Evolutionary conservation across 257 asterid genomes (phyloP).

Genomic region (Solanum paucissectum): DNA sequence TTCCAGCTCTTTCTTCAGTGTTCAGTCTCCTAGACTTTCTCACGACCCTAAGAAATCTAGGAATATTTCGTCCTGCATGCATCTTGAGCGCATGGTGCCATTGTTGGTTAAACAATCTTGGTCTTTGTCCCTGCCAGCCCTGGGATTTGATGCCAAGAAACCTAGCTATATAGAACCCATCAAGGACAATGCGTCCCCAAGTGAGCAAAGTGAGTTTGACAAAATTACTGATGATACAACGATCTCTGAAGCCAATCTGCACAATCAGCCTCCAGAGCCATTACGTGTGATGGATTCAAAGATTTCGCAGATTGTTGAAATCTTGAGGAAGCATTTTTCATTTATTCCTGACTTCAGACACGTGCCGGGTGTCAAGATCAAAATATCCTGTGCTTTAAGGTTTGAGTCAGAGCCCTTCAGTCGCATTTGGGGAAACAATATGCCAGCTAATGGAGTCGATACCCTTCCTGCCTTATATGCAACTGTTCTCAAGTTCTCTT

Average conservation of each 20-base stretch:
- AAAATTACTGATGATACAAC: conserved; percentile 16
- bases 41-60: conserved; percentile 39
- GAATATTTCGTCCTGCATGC: conserved; percentile 45
- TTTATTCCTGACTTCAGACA: conserved; percentile 68
- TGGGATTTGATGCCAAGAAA: conserved; percentile 31
- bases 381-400: conserved; percentile 57
- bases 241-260: conserved; percentile 25
- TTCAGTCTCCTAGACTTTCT: conserved; percentile 41
- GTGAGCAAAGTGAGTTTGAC: conserved; percentile 38
- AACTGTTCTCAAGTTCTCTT: conserved; percentile 55
- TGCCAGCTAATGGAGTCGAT: conserved; percentile 31
- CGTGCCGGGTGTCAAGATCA: conserved; percentile 70
- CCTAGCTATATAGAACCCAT: conserved; percentile 47
- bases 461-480: conserved; percentile 82
- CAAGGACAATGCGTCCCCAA: conserved; percentile 32
- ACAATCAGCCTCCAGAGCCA: conserved; percentile 48
- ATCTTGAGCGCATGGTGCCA: conserved; percentile 54
- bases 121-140: conserved; percentile 64
- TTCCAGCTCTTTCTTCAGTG: conserved; percentile 49
- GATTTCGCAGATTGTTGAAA: conserved; percentile 51
- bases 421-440: conserved; percentile 23
- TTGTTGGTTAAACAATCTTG: conserved; percentile 81
- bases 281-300: conserved; percentile 87
- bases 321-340: conserved; percentile 70
- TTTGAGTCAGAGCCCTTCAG: conserved; percentile 54